Evolutionary conservation across 192 early-diverging fungal genomes (phyloP), one percentile per base, ranked within the genome.

Genomic region (Entomortierella parvispora): DNA sequence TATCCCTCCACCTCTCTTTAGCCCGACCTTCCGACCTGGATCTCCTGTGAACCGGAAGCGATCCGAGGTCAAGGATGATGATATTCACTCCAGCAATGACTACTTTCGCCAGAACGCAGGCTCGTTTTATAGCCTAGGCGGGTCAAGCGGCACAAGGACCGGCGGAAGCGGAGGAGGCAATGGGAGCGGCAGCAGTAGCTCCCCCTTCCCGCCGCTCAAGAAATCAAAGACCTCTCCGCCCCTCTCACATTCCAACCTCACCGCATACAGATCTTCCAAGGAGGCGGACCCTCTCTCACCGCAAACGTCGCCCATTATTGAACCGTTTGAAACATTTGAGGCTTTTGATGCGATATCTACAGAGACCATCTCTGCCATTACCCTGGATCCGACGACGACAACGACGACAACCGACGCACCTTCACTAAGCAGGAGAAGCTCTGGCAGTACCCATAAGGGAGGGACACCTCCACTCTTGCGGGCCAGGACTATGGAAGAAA

Each of bases 31-130:
- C 17, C 59, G 26, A 11, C 66, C 55, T 20, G 54, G 34, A 12
- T 77, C 74, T n/a, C 74, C 74, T 22, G n/a, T 68, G 25, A 77
- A 47, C 34, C 54, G 74, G 28, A 77, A 77, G 43, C 51, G 74
- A 15, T 18, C 65, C 4, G 74, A 77, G n/a, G 62, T 17, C n/a
- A 34, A 55, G 15, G 65, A 68, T 52, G 49, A 66, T n/a, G 57
- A 74, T 23, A 25, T 18, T 42, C 9, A 28, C 4, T 51, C 53
- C 15, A 2, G 4, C 31, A 17, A 31, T 18, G 42, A 62, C 18
- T 29, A 49, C 29, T 43, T 25, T n/a, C 47, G 6, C 33, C 48
- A 40, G 34, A 32, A 20, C 67, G n/a, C n/a, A n/a, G n/a, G n/a
- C n/a, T n/a, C n/a, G n/a, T 59, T n/a, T 46, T 26, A 11, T 20